Conservation (phyloP, 2,329 filamentous ascomycete genomes). For the Trichoderma endophyticum region DNA sequence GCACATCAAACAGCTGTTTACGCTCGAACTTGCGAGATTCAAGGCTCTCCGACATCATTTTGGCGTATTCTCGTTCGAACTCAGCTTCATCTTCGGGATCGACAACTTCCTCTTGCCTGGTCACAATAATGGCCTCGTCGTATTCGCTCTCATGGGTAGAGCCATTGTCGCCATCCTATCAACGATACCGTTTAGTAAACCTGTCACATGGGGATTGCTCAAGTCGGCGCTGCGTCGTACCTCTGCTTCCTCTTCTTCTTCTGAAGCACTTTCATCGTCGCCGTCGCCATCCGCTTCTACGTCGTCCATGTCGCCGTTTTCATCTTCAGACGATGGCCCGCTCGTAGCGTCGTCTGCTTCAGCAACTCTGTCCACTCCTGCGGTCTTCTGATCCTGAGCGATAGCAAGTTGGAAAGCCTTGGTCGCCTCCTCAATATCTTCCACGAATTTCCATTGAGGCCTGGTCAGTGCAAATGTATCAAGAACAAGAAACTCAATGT, state of each 20-base stretch:
- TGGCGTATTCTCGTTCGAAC: conserved; percentile 95
- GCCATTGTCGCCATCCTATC: conserved; percentile 47
- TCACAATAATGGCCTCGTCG: conserved; percentile 86
- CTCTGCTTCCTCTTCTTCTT: conserved; percentile 60
- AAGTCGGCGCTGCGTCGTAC: conserved; percentile 33
- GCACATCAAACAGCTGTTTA: conserved; percentile 93
- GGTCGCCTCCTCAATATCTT: conserved; percentile 76
- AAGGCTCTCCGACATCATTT: conserved; percentile 96
- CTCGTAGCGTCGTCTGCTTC: conserved; percentile 74
- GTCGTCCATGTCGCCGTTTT: conserved; percentile 64
- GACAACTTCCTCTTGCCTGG: conserved; percentile 81
- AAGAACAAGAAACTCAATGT: conserved; percentile 94
- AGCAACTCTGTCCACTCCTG: conserved; percentile 63
- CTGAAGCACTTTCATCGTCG: conserved; percentile 58
- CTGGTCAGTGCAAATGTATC: conserved; percentile 83
- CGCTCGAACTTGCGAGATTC: conserved; percentile 96
- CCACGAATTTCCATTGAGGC: conserved; percentile 87
- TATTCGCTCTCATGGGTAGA: conserved; percentile 60
- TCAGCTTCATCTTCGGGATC: conserved; percentile 95
- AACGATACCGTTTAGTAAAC: conserved; percentile 43
- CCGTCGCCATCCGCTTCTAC: conserved; percentile 59
- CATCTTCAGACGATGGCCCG: conserved; percentile 73
- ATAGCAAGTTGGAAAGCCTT: conserved; percentile 84
- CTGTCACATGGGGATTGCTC: conserved; percentile 36
- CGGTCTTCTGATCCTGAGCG: conserved; percentile 80